Conservation (phyloP, 1,139 yeast genomes). For the Zygoascus meyerae region DNA sequence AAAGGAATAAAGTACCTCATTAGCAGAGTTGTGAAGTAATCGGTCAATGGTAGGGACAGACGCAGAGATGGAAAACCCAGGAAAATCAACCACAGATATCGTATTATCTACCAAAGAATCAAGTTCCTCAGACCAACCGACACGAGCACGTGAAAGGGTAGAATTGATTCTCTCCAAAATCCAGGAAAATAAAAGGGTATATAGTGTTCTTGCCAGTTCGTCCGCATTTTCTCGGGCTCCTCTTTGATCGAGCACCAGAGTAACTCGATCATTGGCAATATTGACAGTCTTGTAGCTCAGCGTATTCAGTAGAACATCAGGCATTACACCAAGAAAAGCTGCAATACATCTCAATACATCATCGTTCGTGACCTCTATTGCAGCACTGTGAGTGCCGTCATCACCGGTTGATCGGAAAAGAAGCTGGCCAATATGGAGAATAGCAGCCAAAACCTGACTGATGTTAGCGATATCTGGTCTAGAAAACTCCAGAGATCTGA, state of each 20-base stretch:
- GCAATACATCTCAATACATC: conserved; percentile 36
- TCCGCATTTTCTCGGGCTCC: conserved; percentile 42
- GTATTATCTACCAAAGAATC: conserved; percentile 35
- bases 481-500: conserved; percentile 35
- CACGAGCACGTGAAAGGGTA: conserved; percentile 31
- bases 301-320: conserved; percentile 36
- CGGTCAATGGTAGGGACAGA: conserved; percentile 36
- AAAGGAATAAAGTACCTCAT: conserved; percentile 37
- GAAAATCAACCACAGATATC: conserved; percentile 38
- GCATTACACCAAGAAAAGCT: conserved; percentile 37
- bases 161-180: conserved; percentile 36
- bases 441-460: conserved; percentile 41
- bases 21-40: conserved; percentile 39
- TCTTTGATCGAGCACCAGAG: conserved; percentile 37
- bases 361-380: conserved; percentile 35
- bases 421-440: conserved; percentile 39
- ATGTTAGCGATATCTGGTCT: conserved; percentile 40
- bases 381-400: conserved; percentile 34
- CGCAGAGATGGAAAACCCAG: conserved; percentile 37
- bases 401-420: conserved; percentile 33
- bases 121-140: conserved; percentile 16
- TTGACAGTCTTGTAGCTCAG: conserved; percentile 37
- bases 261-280: conserved; percentile 37
- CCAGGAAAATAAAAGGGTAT: conserved; percentile 38
- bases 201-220: conserved; percentile 39